Percentiles rank a stretch among this genome's conserved stretches.
Evolutionary conservation across 2,329 filamentous ascomycete species (phyloP).

Genomic region (Rhynchosporium agropyri): DNA sequence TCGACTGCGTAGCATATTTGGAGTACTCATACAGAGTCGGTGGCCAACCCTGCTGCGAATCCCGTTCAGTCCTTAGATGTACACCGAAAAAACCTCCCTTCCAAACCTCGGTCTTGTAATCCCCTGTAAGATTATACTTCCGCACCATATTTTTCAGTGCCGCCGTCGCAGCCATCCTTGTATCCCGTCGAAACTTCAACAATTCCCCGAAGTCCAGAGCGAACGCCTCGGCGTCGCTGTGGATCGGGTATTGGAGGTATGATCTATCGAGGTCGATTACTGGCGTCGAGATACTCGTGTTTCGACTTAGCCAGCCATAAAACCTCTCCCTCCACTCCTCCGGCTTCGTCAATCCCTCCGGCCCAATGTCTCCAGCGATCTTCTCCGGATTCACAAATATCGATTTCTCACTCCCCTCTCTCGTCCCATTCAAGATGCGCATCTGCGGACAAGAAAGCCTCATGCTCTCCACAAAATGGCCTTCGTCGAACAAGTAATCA

Average conservation of each 20-base stretch:
- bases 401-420: slow-evolving; percentile 16
- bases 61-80: slow-evolving; percentile 38
- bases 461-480: slow-evolving; percentile 37
- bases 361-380: slow-evolving; percentile 24
- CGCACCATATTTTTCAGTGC: slow-evolving; percentile 24
- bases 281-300: slow-evolving; percentile 19
- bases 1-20: slow-evolving; percentile 41
- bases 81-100: slow-evolving; percentile 26
- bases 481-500: slow-evolving; percentile 37
- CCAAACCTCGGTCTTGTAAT: slow-evolving; percentile 19
- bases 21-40: slow-evolving; percentile 28
- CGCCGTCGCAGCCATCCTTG: slow-evolving; percentile 33
- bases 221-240: slow-evolving; percentile 32
- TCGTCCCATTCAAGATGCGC: slow-evolving; percentile 25
- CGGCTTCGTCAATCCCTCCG: slow-evolving; percentile 32
- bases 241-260: slow-evolving; percentile 35
- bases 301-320: slow-evolving; percentile 32
- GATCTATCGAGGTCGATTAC: slow-evolving; percentile 34
- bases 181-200: slow-evolving; percentile 34
- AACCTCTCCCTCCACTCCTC: slow-evolving; percentile 35
- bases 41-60: slow-evolving; percentile 32
- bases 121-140: slow-evolving; percentile 21
- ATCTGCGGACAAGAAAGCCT: slow-evolving; percentile 36
- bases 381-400: slow-evolving; percentile 34
- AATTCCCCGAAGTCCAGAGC: slow-evolving; percentile 34